Base-by-base conservation (phyloP, 2,329 filamentous ascomycete species). In the Aureobasidium leucospermi region DNA sequence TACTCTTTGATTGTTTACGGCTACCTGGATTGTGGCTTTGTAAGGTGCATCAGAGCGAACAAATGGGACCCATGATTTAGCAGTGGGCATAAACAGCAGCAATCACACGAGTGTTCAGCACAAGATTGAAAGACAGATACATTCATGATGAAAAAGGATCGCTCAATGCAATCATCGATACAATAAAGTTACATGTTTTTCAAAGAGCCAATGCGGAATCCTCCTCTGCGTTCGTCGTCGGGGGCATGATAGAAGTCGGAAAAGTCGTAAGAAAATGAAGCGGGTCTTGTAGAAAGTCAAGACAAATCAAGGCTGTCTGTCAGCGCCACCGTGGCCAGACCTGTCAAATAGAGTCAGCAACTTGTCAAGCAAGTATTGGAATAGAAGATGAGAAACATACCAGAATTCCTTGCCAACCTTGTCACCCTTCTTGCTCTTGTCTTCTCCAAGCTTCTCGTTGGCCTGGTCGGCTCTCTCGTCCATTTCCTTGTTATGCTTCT, bases 401-500 rank as follows among this genome's bases (percentile, higher is more conserved):
- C 75, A 77, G 61, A 74, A 77, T 41, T 65, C 62, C 58, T 68
- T 68, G 15, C 67, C 59, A 16, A 76, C 75, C 64, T 76, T 75
- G 36, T 77, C 73, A 62, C 75, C 74, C 42, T 77, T 73, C 63
- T 75, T 74, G 60, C 71, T 59, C 15, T 66, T 67, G 6, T 75
- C 71, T 61, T 72, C 70, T 47, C 61, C 66, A 53, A 70, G 67
- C 69, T 70, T 69, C 63, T 73, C 71, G 64, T 71, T 63, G 60
- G 75, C 67, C 69, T 68, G 72, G 64, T 78, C 75, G 66, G 71
- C 68, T 65, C 75, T 69, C 53, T 71, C 61, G 31, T 73, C 72
- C 70, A 78, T 71, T 64, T 78, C 75, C 63, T 68, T 58, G 62
- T 78, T 78, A 65, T 78, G 76, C 66, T 73, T 55, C 69, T 68